A percentile compares a stretch with the other conserved stretches of the same genome.
These are phyloP conservation scores for Saturnispora quitensis DNA, from an alignment of 805 yeast genomes.

Conservation along the genomic window DNA sequence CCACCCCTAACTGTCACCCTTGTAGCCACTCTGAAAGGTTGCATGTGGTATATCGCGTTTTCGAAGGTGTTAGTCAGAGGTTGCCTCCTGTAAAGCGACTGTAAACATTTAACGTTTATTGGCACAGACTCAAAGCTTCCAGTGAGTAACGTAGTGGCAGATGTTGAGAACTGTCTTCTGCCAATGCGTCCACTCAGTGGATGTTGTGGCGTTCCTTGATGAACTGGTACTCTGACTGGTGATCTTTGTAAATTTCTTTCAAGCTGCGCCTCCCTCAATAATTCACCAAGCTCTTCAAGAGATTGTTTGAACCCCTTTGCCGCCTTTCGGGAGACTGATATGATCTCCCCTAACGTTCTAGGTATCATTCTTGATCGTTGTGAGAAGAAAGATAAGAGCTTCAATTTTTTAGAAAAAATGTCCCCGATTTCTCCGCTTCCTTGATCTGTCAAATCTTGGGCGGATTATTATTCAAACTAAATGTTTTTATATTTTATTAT, in stretches of 20 bases:
- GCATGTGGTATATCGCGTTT: slow-evolving; percentile 19
- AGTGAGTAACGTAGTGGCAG: not conserved
- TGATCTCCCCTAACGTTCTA: slow-evolving; percentile 31
- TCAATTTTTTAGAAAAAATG: not conserved
- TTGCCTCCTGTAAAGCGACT: slow-evolving; percentile 1
- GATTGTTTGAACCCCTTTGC: slow-evolving; percentile 39
- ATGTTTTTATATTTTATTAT: not conserved
- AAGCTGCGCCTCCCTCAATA: slow-evolving; percentile 23
- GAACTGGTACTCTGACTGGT: slow-evolving; percentile 30
- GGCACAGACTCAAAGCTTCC: not conserved
- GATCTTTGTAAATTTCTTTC: slow-evolving; percentile 27
- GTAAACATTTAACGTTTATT: slow-evolving; percentile 1
- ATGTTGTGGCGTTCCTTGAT: slow-evolving; percentile 8
- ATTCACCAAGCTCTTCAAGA: slow-evolving; percentile 39
- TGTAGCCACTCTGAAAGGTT: slow-evolving; percentile 21
- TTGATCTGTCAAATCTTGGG: not conserved
- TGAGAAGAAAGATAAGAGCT: not conserved
- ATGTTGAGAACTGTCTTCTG: slow-evolving; percentile 23
- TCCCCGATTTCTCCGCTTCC: not conserved
- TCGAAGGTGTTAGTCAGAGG: slow-evolving; percentile 11
- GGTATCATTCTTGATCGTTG: slow-evolving; percentile 12
- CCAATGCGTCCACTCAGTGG: slow-evolving; percentile 17
- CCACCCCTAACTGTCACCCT: slow-evolving; percentile 14
- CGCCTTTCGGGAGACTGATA: slow-evolving; percentile 37
- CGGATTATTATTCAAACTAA: no score